These are phyloP conservation scores for Pharnaceum exiguum DNA, from an alignment of 148 eudicot genomes.

Conservation along the genomic window DNA sequence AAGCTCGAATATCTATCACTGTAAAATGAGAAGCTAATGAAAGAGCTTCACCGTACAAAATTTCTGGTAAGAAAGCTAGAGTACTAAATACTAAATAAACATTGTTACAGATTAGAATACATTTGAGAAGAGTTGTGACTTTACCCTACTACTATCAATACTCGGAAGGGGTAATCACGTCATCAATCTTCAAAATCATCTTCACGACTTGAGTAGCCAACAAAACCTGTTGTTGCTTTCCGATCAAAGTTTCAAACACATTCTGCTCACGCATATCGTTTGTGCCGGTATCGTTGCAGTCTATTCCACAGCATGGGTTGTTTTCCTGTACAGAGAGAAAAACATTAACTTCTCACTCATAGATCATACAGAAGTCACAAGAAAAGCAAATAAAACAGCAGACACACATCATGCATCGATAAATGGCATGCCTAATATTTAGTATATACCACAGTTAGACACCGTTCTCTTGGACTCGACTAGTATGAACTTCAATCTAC, in stretches of 20 bases:
- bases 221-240: constrained; percentile 88
- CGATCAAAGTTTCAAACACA: constrained; percentile 89
- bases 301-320: constrained; percentile 75
- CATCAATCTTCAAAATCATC: constrained; percentile 97
- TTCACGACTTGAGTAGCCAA: constrained; percentile 97
- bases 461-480: too few species aligned
- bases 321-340: constrained; percentile 26
- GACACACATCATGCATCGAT: too few species aligned
- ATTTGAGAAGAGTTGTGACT: background rate
- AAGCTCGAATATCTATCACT: constrained; percentile 6
- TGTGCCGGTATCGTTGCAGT: constrained; percentile 87
- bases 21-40: background rate
- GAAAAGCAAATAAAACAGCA: too few species aligned
- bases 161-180: constrained; percentile 78
- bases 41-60: constrained; percentile 11
- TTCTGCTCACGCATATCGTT: constrained; percentile 91
- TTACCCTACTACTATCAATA: constrained; percentile 30
- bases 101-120: background rate
- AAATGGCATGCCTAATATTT: too few species aligned
- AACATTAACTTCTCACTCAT: background rate
- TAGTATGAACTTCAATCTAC: too few species aligned
- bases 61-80: constrained; percentile 7
- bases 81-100: background rate
- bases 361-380: too few species aligned
- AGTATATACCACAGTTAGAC: too few species aligned